Conservation (phyloP, 805 yeast species). For the Saturnispora dispora region DNA sequence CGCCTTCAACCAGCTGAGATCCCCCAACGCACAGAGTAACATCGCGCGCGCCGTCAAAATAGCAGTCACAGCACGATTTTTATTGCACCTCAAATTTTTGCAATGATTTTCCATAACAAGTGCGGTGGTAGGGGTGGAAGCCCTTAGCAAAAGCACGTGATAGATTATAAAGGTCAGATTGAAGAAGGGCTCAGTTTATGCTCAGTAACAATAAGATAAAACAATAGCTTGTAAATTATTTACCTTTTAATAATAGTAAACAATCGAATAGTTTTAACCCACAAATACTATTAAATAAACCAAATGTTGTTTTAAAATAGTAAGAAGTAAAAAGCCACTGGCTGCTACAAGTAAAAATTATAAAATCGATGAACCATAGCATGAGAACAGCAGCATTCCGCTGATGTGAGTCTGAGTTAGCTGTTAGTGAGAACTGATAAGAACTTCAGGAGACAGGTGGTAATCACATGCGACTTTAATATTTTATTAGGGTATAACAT, state of each 20-base stretch:
- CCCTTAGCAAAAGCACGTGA: slow-evolving; percentile 2
- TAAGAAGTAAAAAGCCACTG: too few species aligned
- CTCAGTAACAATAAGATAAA: neutral
- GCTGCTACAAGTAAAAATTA: too few species aligned
- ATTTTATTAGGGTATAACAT: too few species aligned
- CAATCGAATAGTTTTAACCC: neutral
- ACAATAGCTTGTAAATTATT: neutral
- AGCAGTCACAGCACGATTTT: neutral
- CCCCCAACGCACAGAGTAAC: neutral
- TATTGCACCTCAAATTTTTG: neutral
- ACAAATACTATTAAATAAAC: too few species aligned
- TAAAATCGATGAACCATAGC: too few species aligned
- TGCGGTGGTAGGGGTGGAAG: neutral
- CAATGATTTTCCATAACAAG: neutral
- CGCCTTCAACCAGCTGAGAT: neutral
- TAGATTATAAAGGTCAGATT: too few species aligned
- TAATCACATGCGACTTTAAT: too few species aligned
- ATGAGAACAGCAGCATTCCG: too few species aligned
- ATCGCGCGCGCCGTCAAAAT: neutral
- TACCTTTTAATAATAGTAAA: neutral
- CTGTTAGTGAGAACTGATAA: too few species aligned
- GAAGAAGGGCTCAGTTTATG: neutral
- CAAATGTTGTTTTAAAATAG: neutral
- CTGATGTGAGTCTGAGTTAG: too few species aligned
- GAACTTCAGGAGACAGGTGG: too few species aligned